Conservation (phyloP, 352 stramenopile species). For the Globisporangium cylindrosporum region DNA sequence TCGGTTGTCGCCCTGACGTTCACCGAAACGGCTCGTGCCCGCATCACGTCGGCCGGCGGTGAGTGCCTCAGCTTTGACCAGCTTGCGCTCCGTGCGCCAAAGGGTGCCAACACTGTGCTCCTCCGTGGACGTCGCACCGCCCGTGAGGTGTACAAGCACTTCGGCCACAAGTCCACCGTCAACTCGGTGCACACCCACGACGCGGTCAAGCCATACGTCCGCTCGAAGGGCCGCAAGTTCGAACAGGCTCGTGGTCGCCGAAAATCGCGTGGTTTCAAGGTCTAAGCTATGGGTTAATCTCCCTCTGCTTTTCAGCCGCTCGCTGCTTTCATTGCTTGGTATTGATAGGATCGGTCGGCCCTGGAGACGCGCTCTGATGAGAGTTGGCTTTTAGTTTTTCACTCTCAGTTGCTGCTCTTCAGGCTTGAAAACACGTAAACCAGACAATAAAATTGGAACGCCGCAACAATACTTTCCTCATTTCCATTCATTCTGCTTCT, state of each 20-base stretch:
- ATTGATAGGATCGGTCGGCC: neutral
- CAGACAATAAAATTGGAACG: slow-evolving; percentile 85
- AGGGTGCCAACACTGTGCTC: slow-evolving; percentile 98
- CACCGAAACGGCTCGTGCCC: slow-evolving; percentile 96
- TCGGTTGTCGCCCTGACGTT: slow-evolving; percentile 96
- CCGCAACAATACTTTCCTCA: slow-evolving; percentile 42
- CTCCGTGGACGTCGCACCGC: slow-evolving; percentile 97
- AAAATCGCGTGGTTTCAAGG: slow-evolving; percentile 99
- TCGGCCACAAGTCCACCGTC: slow-evolving; percentile 96
- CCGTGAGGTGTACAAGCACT: slow-evolving; percentile 98
- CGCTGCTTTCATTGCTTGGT: slow-evolving; percentile 9
- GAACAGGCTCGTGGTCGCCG: slow-evolving; percentile 98
- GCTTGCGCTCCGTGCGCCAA: slow-evolving; percentile 96
- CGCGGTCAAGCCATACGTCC: slow-evolving; percentile 98
- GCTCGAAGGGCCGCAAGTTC: slow-evolving; percentile 99
- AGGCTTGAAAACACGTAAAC: slow-evolving; percentile 31
- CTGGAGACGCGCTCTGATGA: slow-evolving; percentile 8
- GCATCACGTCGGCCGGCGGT: slow-evolving; percentile 97
- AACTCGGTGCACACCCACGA: slow-evolving; percentile 98
- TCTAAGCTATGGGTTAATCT: slow-evolving; percentile 80
- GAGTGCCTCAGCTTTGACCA: slow-evolving; percentile 99
- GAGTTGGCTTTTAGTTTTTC: neutral
- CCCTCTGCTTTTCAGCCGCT: slow-evolving; percentile 10
- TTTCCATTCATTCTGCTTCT: neutral
- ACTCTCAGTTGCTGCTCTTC: neutral